Percentiles rank a stretch among this genome's conserved stretches.
phyloP scores from a whole-genome alignment of 225 moss, liverwort and hornwort species.

The Lunularia cruciata region DNA sequence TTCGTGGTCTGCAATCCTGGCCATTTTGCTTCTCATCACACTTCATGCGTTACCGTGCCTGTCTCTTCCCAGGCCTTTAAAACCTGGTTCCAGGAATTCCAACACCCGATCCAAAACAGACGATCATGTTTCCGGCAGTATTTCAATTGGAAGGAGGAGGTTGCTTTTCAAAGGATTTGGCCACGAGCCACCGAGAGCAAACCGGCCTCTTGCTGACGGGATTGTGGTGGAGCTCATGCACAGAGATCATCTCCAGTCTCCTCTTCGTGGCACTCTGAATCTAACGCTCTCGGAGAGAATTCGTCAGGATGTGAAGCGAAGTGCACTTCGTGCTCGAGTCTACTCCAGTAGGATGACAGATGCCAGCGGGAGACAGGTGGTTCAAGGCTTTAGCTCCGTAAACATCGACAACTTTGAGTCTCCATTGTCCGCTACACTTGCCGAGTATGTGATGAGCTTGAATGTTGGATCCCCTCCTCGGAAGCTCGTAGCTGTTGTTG shows the following conservation, averaged over 20 bases:
- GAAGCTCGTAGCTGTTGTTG: slow-evolving; percentile 42
- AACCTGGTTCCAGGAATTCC: too few species aligned
- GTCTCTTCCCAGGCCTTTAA: too few species aligned
- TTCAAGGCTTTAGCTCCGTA: not conserved
- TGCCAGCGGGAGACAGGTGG: not conserved
- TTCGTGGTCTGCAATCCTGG: slow-evolving; percentile 7
- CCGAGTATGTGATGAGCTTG: slow-evolving; percentile 47
- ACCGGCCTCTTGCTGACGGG: slow-evolving; percentile 7
- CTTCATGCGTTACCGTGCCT: not conserved
- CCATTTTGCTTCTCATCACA: not conserved
- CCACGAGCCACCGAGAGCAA: not conserved
- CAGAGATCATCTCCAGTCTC: slow-evolving; percentile 36
- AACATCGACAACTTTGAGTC: slow-evolving; percentile 34
- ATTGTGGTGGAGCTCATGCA: slow-evolving; percentile 42
- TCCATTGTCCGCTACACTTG: slow-evolving; percentile 36
- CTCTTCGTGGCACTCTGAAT: slow-evolving; percentile 22
- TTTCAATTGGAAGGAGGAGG: not conserved
- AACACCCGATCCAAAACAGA: too few species aligned
- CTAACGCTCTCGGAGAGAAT: slow-evolving; percentile 34
- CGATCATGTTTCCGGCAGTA: not conserved
- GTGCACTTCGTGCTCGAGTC: slow-evolving; percentile 27
- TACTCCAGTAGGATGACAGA: slow-evolving; percentile 15
- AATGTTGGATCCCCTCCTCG: slow-evolving; percentile 40
- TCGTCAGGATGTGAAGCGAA: slow-evolving; percentile 35
- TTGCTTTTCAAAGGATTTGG: not conserved